These are phyloP conservation scores for Trametes coccinea DNA, from an alignment of 768 basidiomycete genomes.

Conservation along the genomic window DNA sequence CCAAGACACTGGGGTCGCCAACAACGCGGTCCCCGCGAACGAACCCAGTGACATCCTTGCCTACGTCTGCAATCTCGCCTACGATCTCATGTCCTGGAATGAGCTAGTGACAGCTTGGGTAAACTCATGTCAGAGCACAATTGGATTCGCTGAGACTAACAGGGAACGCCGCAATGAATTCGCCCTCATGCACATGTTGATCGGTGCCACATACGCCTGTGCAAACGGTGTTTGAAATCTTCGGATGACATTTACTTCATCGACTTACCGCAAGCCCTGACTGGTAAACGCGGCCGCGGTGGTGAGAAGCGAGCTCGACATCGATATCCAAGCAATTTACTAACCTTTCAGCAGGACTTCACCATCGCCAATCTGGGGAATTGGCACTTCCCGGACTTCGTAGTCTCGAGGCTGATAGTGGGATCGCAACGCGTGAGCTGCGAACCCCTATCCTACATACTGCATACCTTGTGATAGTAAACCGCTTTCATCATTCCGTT, in stretches of 20 bases:
- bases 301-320: too few species aligned
- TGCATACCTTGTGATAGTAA: slow-evolving; percentile 20
- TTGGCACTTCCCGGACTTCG: slow-evolving; percentile 64
- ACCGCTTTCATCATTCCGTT: slow-evolving; percentile 20
- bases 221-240: not conserved
- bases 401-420: slow-evolving; percentile 58
- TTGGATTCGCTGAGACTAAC: slow-evolving; percentile 36
- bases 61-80: slow-evolving; percentile 70
- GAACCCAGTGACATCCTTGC: slow-evolving; percentile 80
- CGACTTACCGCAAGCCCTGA: slow-evolving; percentile 21
- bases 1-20: slow-evolving; percentile 75
- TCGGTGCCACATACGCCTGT: slow-evolving; percentile 71
- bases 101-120: slow-evolving; percentile 40
- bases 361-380: slow-evolving; percentile 63
- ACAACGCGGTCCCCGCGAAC: slow-evolving; percentile 79
- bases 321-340: too few species aligned
- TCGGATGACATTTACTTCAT: not conserved
- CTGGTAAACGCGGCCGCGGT: not conserved
- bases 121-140: not conserved
- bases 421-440: too few species aligned
- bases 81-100: slow-evolving; percentile 79
- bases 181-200: slow-evolving; percentile 60
- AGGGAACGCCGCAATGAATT: slow-evolving; percentile 72
- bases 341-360: slow-evolving; percentile 76
- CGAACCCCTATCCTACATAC: too few species aligned